A percentile compares a stretch with the other conserved stretches of the same genome.
Evolutionary conservation across 805 yeast genomes (phyloP).

Genomic region (Myxozyma geophila): DNA sequence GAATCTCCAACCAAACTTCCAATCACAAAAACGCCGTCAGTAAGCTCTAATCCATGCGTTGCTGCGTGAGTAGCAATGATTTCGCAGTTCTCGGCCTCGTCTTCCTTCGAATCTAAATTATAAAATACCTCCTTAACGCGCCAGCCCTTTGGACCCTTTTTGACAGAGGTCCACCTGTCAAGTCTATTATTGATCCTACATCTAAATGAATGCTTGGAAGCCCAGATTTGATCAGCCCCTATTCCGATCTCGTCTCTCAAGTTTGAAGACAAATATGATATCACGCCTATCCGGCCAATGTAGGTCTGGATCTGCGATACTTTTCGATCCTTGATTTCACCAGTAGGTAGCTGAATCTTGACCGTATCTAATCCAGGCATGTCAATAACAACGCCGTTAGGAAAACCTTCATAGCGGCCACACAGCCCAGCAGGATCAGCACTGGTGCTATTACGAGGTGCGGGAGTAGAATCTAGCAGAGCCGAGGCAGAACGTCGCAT

Average conservation of each 20-base stretch:
- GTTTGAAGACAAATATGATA: slow-evolving; percentile 37
- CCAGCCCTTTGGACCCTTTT: neutral
- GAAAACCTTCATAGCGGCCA: slow-evolving; percentile 31
- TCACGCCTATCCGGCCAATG: slow-evolving; percentile 43
- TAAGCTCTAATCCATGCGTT: slow-evolving; percentile 34
- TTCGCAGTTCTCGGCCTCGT: neutral
- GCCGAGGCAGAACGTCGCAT: slow-evolving; percentile 38
- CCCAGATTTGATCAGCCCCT: slow-evolving; percentile 30
- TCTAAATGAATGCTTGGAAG: slow-evolving; percentile 19
- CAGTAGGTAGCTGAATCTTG: slow-evolving; percentile 3
- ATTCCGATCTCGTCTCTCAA: slow-evolving; percentile 34
- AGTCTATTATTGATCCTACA: slow-evolving; percentile 19
- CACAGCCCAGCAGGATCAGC: slow-evolving; percentile 6
- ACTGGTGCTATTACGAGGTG: neutral
- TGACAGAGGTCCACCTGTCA: slow-evolving; percentile 19
- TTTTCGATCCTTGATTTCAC: slow-evolving; percentile 12
- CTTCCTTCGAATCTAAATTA: slow-evolving; percentile 12
- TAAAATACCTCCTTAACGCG: neutral
- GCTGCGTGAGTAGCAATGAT: slow-evolving; percentile 16
- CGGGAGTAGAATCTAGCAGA: neutral
- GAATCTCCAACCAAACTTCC: slow-evolving; percentile 45
- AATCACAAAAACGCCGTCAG: slow-evolving; percentile 38
- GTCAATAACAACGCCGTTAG: slow-evolving; percentile 23
- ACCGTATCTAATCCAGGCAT: slow-evolving; percentile 9
- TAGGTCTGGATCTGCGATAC: slow-evolving; percentile 35